These are phyloP conservation scores for Boletus coccyginus DNA, from an alignment of 768 basidiomycete species.

Conservation along the genomic window DNA sequence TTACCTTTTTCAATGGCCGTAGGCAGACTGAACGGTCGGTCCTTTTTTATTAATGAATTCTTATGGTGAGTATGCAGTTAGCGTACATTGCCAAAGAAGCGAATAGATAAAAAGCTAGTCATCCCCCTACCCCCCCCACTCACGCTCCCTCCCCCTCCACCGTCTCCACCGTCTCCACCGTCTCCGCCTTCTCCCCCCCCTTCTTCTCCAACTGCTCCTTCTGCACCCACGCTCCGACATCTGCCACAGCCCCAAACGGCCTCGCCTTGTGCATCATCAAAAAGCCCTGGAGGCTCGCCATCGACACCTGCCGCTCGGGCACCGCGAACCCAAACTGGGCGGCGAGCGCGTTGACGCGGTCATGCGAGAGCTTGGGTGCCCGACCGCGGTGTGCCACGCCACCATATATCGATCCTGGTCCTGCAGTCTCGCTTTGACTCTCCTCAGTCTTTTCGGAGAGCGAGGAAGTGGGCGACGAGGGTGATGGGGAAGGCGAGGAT, in stretches of 20 bases:
- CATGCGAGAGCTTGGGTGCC: slow-evolving; percentile 39
- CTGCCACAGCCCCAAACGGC: too few species aligned
- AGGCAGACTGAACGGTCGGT: too few species aligned
- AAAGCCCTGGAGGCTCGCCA: slow-evolving; percentile 52
- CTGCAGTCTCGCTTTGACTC: background rate
- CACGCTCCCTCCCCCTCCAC: background rate
- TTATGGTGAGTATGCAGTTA: background rate
- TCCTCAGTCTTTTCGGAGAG: slow-evolving; percentile 19
- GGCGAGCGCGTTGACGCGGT: slow-evolving; percentile 47
- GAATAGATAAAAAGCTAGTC: background rate
- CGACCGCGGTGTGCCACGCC: slow-evolving; percentile 32
- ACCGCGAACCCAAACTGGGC: slow-evolving; percentile 52
- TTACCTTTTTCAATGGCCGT: too few species aligned
- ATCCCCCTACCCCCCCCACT: too few species aligned
- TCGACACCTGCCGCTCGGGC: slow-evolving; percentile 42
- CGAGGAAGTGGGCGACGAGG: background rate
- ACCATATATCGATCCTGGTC: background rate
- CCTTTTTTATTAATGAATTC: background rate
- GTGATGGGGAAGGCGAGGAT: background rate
- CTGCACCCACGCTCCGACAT: slow-evolving; percentile 53
- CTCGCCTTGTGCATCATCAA: slow-evolving; percentile 66
- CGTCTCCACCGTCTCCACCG: background rate
- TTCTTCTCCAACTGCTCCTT: slow-evolving; percentile 34
- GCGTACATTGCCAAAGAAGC: background rate
- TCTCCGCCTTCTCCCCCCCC: slow-evolving; percentile 35